These are phyloP conservation scores for Friedmanniomyces simplex DNA, from an alignment of 495 filamentous ascomycete species.

Conservation along the genomic window DNA sequence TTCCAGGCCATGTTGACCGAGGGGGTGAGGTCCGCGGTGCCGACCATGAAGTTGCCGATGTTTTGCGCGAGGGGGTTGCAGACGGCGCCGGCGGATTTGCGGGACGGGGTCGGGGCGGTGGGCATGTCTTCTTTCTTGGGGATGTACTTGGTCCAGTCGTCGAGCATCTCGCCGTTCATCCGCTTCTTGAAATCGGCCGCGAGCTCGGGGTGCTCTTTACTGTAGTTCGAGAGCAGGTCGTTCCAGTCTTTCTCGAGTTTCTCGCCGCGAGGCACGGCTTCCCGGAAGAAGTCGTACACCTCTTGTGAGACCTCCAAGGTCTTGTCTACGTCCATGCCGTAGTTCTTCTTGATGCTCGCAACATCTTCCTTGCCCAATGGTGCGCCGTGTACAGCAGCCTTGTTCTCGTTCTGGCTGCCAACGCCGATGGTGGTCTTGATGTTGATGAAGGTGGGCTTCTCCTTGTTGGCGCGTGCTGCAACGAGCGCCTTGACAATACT, in stretches of 20 bases:
- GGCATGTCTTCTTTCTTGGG: slow-evolving; percentile 35
- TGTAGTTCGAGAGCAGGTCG: slow-evolving; percentile 34
- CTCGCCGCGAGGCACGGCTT: slow-evolving; percentile 17
- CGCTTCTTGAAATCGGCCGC: slow-evolving; percentile 39
- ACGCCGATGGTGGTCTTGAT: slow-evolving; percentile 48
- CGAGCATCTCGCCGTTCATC: slow-evolving; percentile 37
- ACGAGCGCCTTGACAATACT: slow-evolving; percentile 41
- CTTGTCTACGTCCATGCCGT: slow-evolving; percentile 38
- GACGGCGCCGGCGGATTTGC: slow-evolving; percentile 41
- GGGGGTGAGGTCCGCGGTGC: slow-evolving; percentile 48
- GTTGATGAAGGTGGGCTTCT: slow-evolving; percentile 51
- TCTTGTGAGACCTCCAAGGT: slow-evolving; percentile 39
- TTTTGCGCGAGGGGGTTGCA: slow-evolving; percentile 41
- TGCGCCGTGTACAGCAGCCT: slow-evolving; percentile 42
- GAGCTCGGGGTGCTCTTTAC: slow-evolving; percentile 36
- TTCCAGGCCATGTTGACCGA: slow-evolving; percentile 49
- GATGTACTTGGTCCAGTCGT: slow-evolving; percentile 37
- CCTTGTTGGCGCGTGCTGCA: slow-evolving; percentile 33
- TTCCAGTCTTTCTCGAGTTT: slow-evolving; percentile 13
- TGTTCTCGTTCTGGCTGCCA: slow-evolving; percentile 40
- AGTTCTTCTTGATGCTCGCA: slow-evolving; percentile 38
- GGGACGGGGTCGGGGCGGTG: slow-evolving; percentile 38
- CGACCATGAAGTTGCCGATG: slow-evolving; percentile 45
- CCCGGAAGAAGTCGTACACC: slow-evolving; percentile 41
- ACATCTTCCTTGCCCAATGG: slow-evolving; percentile 41